Conservation (phyloP, 345 rosid species). For the Rhizophora apiculata region DNA sequence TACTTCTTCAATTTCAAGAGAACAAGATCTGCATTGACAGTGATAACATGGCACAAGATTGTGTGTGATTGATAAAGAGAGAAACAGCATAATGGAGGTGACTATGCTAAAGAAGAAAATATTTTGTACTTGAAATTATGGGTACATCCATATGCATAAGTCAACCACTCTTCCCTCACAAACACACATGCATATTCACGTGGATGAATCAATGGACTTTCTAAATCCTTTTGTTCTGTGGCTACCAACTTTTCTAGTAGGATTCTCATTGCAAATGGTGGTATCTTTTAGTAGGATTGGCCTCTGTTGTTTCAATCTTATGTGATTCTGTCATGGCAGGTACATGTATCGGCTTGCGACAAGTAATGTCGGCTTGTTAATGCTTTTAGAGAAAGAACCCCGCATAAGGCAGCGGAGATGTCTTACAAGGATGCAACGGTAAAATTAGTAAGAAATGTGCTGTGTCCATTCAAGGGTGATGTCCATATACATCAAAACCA, state of each 20-base stretch:
- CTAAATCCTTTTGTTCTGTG: background rate
- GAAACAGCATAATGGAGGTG: too few species aligned
- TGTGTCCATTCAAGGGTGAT: constrained; percentile 4
- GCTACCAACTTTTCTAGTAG: background rate
- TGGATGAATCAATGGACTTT: background rate
- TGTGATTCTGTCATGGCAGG: constrained; percentile 33
- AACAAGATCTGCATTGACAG: background rate
- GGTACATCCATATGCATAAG: too few species aligned
- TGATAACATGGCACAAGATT: too few species aligned
- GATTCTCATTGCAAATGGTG: background rate
- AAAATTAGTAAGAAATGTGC: constrained; percentile 1
- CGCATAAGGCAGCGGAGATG: constrained; percentile 71
- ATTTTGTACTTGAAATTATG: too few species aligned
- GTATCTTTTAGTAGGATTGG: background rate
- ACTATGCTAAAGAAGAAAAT: too few species aligned
- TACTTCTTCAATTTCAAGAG: background rate
- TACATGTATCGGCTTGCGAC: constrained; percentile 61
- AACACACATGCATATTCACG: too few species aligned
- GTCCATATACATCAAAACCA: background rate
- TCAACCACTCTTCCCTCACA: too few species aligned
- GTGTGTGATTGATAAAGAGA: background rate
- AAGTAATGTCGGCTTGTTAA: constrained; percentile 65
- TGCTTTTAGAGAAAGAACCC: constrained; percentile 78
- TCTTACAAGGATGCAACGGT: constrained; percentile 65
- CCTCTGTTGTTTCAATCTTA: constrained; percentile 3